Base-by-base conservation (phyloP, 2,329 filamentous ascomycete genomes). In the Leptographium wingfieldii region DNA sequence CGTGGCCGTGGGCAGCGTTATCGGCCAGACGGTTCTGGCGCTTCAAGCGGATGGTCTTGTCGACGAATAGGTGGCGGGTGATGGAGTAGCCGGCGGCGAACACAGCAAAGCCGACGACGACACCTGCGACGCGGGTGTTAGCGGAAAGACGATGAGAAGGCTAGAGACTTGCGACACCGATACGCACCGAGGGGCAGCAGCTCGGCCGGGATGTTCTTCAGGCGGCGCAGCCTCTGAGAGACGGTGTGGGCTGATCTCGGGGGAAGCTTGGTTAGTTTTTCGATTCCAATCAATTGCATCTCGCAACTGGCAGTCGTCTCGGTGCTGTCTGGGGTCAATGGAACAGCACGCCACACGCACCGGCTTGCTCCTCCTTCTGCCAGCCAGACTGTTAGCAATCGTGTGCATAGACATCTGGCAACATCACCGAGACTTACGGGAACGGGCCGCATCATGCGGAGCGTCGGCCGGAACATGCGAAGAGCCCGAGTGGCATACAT, bases 181-280 rank as follows among this genome's bases (percentile, higher is more conserved):
- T 2, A 77, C 84, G 74, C 86, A 95, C 92, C 92, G 69, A 99
- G 87, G 71, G 94, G 94, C 68, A 92, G 84, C 82, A 99, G 82
- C 82, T 99, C 94, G 68, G 90, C 85, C 67, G 94, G 94, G 71
- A 97, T 87, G 77, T 86, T 85, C 82, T 88, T 92, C 71, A 96
- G 81, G 73, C 85, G 87, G 73, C 92, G 88, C 69, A 99, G 81
- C 73, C 92, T 90, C 80, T 97, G 94, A 67, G 92, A 96, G 76
- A 97, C 85, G 69, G 92, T 96, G 80, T 97, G 94, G 73, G 90
- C 94, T 99, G 68, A 46, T 19, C 31, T 27, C 14, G 22, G 11
- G 52, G 4, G 9, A 52, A 5, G 12, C 55, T 49, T 29, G 25
- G 46, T 58, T 16, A 58, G 56, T 58, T 33, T 48, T 12, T 57